These are phyloP conservation scores for Antarctomyces pellizariae DNA, from an alignment of 495 filamentous ascomycete genomes.

Conservation along the genomic window DNA sequence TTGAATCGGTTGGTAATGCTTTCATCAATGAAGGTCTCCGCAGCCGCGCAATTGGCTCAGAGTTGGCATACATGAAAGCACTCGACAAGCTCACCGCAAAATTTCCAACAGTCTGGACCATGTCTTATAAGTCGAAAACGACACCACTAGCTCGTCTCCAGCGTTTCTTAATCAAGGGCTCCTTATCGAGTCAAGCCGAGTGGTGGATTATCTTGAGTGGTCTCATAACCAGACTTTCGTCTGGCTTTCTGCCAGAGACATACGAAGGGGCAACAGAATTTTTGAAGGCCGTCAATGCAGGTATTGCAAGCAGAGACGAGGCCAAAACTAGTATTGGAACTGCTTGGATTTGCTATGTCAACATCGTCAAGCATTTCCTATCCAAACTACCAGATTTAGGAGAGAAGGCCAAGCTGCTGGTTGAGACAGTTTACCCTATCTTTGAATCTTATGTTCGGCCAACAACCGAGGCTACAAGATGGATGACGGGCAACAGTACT, in stretches of 20 bases:
- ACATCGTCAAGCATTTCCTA: conserved; percentile 25
- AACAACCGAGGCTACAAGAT: conserved; percentile 19
- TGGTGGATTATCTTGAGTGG: conserved; percentile 47
- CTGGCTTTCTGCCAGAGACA: conserved; percentile 22
- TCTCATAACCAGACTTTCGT: conserved; percentile 36
- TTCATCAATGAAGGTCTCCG: conserved; percentile 48
- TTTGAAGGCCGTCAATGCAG: conserved; percentile 38
- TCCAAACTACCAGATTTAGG: conserved; percentile 12
- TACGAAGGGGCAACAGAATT: conserved; percentile 27
- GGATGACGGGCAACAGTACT: conserved; percentile 13
- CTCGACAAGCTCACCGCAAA: conserved; percentile 34
- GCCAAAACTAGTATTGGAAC: conserved; percentile 33
- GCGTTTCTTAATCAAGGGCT: conserved; percentile 62
- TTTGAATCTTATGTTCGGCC: conserved; percentile 32
- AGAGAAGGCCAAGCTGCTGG: conserved; percentile 19
- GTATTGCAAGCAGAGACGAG: conserved; percentile 51
- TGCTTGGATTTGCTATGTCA: conserved; percentile 56
- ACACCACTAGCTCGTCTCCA: conserved; percentile 36
- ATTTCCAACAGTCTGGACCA: conserved; percentile 53
- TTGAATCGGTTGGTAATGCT: conserved; percentile 36
- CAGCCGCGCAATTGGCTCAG: conserved; percentile 44
- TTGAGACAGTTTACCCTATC: conserved; percentile 28
- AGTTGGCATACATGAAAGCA: conserved; percentile 38
- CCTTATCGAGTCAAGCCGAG: conserved; percentile 38
- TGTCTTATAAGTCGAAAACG: conserved; percentile 38